Percentiles rank a stretch among this genome's conserved stretches.
phyloP scores from a whole-genome alignment of 2,329 filamentous ascomycete species.

The Calonectria naviculata region DNA sequence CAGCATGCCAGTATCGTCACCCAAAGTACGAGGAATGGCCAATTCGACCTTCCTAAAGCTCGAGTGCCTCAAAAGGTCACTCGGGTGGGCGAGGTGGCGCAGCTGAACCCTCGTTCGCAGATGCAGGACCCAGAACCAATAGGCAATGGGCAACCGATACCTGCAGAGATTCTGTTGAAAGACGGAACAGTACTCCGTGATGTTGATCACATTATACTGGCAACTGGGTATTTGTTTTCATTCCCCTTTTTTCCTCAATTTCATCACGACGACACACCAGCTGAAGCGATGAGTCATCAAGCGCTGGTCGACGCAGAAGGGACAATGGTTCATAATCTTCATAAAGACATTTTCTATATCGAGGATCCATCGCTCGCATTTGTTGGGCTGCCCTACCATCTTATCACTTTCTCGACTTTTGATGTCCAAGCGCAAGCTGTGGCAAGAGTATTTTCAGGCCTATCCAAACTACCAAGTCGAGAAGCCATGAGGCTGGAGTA shows the following conservation, averaged over 20 bases:
- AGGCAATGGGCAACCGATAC: neutral
- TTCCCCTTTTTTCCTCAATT: neutral
- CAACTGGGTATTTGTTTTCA: neutral
- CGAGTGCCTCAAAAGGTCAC: neutral
- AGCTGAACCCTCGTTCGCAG: neutral
- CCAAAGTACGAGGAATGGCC: neutral
- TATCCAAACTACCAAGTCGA: neutral
- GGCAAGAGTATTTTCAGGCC: constrained; percentile 64
- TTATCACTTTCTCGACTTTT: constrained; percentile 74
- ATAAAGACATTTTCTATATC: constrained; percentile 77
- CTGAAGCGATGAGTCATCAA: neutral
- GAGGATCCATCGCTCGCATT: constrained; percentile 71
- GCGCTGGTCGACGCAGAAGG: constrained; percentile 37
- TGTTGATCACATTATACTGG: neutral
- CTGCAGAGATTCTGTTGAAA: neutral
- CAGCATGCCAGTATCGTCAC: neutral
- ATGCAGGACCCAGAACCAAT: neutral
- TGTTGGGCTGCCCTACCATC: constrained; percentile 71
- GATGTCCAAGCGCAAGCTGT: constrained; percentile 74
- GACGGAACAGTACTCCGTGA: neutral
- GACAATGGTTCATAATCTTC: constrained; percentile 73
- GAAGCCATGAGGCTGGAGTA: neutral
- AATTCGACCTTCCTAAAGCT: neutral
- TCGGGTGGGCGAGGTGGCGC: neutral
- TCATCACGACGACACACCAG: neutral